Base-by-base conservation (phyloP, 768 basidiomycete species). In the Lentinula detonsa region DNA sequence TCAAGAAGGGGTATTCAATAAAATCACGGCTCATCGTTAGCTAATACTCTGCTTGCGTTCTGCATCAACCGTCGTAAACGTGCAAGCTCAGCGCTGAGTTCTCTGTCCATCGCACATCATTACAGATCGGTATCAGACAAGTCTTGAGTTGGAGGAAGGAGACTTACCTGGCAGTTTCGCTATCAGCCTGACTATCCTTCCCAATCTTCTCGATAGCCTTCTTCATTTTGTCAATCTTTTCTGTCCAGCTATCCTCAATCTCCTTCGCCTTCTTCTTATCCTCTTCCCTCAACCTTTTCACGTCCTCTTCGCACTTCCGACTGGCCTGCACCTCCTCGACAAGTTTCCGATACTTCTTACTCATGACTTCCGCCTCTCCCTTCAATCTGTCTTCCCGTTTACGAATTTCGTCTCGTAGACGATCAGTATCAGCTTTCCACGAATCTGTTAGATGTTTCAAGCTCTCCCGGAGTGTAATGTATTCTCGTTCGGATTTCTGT, bases 401-500 rank as follows among this genome's bases (percentile, higher is more conserved):
- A 57, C 75, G 75, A 84, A 94, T 88, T 68, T 94, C 91, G 53
- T 86, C 84, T 51, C 82, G 77, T 13, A 95, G 76, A 55, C 78
- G 78, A 13, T 89, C 88, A 0, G 86, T 81, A 56, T 95, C 93
- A 10, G 78, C 69, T 65, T 90, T 87, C 83, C 87, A 94, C 1
- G 84, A 81, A 61, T 87, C 86, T 3, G 81, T 78, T 70, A 95
- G 82, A 6, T 81, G 76, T 70, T 88, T 90, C 57, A 94, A 73
- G 65, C 88, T 87, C 61, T 91, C 90, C 15, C 89, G 83, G 55
- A 95, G 73, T 0, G 86, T 87, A 63, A 86, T 76, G 65, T 94
- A 95, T 73, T 95, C 93, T 40, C 90, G 81, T 71, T 94, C 90
- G 18, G 83, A 85, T 73, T 90, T 92, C 69, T 88, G 86, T 15